These are phyloP conservation scores for Ustilago trichophora DNA, from an alignment of 1,284 basidiomycete species.

Conservation along the genomic window DNA sequence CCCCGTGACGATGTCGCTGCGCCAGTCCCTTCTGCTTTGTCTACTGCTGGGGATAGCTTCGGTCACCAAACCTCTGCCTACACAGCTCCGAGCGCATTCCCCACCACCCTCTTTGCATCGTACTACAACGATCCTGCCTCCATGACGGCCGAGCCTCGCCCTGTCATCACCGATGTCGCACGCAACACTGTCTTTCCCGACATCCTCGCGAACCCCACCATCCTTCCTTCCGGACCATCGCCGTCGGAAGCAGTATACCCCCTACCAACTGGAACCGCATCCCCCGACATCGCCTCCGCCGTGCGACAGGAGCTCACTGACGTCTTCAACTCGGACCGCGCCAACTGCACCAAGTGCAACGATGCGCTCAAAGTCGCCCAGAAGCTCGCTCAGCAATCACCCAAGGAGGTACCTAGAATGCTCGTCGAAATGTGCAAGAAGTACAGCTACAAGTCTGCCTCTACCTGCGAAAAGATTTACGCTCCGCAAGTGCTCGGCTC, in stretches of 20 bases:
- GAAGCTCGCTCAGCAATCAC: conserved; percentile 75
- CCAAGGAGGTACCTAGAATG: conserved; percentile 73
- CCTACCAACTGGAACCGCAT: conserved; percentile 60
- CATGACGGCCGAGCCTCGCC: conserved; percentile 51
- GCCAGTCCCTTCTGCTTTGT: background rate
- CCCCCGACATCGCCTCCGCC: conserved; percentile 67
- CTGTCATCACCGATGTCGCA: conserved; percentile 53
- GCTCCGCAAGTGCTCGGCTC: conserved; percentile 46
- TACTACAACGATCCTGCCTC: conserved; percentile 48
- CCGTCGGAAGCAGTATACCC: conserved; percentile 52
- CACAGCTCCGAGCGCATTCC: conserved; percentile 63
- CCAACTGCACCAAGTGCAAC: conserved; percentile 74
- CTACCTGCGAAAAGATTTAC: conserved; percentile 62
- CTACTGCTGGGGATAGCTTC: conserved; percentile 3
- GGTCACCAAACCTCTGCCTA: conserved; percentile 30
- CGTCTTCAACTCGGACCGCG: conserved; percentile 62
- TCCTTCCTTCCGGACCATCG: conserved; percentile 72
- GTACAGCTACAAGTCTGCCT: conserved; percentile 72
- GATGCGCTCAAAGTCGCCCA: conserved; percentile 75
- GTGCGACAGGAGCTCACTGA: conserved; percentile 68
- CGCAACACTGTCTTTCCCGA: conserved; percentile 63
- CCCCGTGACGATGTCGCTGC: conserved; percentile 6
- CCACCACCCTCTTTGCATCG: conserved; percentile 58
- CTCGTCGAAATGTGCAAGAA: conserved; percentile 74
- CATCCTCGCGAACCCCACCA: conserved; percentile 74